A percentile compares a stretch with the other conserved stretches of the same genome.
Evolutionary conservation across 176 grass and related monocot species (phyloP).

Genomic region (Musa itinerans): DNA sequence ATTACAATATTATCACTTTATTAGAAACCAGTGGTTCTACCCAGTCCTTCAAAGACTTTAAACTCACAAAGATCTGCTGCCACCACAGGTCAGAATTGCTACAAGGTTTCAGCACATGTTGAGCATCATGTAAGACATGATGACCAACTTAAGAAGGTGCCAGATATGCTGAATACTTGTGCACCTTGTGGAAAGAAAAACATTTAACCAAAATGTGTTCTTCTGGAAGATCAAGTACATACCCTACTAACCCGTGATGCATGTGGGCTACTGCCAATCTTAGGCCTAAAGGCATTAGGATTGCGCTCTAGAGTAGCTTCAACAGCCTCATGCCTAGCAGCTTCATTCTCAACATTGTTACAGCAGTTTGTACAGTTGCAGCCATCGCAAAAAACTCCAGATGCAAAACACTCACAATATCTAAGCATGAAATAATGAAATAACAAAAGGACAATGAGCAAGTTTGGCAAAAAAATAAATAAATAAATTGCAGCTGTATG

Average conservation of each 20-base stretch:
- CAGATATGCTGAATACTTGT: no score
- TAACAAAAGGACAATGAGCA: neutral
- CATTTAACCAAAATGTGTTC: no score
- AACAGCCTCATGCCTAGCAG: constrained; percentile 71
- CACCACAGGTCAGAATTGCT: no score
- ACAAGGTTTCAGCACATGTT: no score
- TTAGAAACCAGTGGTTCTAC: no score
- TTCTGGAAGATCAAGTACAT: constrained; percentile 21
- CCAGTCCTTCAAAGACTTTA: no score
- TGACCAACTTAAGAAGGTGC: no score
- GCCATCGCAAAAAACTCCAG: constrained; percentile 76
- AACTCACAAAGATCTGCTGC: no score
- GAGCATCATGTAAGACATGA: no score
- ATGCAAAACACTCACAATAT: constrained; percentile 97
- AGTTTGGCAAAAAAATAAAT: neutral
- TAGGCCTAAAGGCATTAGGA: constrained; percentile 90
- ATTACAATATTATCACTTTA: no score
- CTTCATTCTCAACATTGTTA: constrained; percentile 86
- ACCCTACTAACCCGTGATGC: constrained; percentile 49
- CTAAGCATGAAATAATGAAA: constrained; percentile 29
- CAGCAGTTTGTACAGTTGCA: constrained; percentile 94
- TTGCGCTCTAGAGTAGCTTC: constrained; percentile 86
- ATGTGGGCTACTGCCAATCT: constrained; percentile 90
- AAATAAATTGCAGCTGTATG: neutral
- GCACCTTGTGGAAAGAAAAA: no score